These are phyloP conservation scores for Endogone sp. DNA, from an alignment of 192 early-diverging fungal species.

Conservation along the genomic window DNA sequence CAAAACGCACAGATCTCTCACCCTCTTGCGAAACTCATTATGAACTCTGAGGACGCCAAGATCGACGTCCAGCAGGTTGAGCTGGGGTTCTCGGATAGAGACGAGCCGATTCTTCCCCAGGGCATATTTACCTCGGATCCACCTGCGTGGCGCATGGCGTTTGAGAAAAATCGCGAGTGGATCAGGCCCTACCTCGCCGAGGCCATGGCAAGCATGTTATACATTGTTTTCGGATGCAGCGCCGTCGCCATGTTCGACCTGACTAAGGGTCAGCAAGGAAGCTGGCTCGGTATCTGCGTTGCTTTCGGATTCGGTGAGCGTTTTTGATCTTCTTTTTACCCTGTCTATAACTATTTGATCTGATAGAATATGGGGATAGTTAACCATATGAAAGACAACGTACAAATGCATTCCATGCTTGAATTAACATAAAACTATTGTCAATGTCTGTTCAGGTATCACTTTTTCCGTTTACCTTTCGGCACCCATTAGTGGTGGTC, in stretches of 20 bases:
- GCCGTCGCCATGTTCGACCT: neutral
- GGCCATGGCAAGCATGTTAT: neutral
- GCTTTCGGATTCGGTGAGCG: neutral
- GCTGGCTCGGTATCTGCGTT: neutral
- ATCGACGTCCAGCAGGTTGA: neutral
- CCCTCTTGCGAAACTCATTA: no score
- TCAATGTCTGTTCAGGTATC: no score
- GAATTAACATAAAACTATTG: no score
- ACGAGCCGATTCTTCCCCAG: neutral
- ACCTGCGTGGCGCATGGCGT: neutral
- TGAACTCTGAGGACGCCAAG: neutral
- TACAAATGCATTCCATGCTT: no score
- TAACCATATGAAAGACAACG: no score
- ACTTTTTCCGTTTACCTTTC: slow-evolving; percentile 1
- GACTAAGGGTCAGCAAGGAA: neutral
- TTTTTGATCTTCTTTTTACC: no score
- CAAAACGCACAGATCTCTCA: no score
- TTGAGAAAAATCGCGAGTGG: neutral
- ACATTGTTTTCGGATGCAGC: neutral
- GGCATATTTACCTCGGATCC: neutral
- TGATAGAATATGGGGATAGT: no score
- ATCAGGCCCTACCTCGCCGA: slow-evolving; percentile 1
- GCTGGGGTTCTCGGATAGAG: neutral
- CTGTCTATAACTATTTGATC: no score
- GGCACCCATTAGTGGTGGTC: neutral